Percentiles rank a stretch among this genome's conserved stretches.
Conservation (phyloP, 2,329 filamentous ascomycete genomes). For the Penicillium sp. region DNA sequence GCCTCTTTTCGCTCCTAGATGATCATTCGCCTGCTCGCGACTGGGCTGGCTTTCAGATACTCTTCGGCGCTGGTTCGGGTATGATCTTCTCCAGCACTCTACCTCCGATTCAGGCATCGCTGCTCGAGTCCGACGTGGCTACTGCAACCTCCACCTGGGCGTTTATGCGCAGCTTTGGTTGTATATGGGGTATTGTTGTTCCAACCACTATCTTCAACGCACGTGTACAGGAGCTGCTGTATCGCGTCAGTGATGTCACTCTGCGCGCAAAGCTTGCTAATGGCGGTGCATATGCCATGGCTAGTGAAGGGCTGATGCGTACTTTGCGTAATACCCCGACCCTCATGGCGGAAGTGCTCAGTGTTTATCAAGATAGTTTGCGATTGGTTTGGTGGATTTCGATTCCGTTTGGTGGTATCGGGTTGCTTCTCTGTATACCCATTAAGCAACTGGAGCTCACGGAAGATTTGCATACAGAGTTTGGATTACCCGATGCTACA, state of each 20-base stretch:
- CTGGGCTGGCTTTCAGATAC: slow-evolving; percentile 33
- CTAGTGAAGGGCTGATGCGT: slow-evolving; percentile 7
- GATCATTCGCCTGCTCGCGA: slow-evolving; percentile 21
- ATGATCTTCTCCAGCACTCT: slow-evolving; percentile 25
- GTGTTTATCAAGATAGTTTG: slow-evolving; percentile 35
- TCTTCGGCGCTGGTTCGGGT: slow-evolving; percentile 27
- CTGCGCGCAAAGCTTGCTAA: slow-evolving; percentile 9
- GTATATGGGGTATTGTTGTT: slow-evolving; percentile 32
- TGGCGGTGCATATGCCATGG: slow-evolving; percentile 25
- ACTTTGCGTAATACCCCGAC: background rate
- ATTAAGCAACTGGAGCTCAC: slow-evolving; percentile 29
- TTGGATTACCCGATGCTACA: slow-evolving; percentile 47
- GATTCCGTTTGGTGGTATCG: slow-evolving; percentile 31
- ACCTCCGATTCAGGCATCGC: slow-evolving; percentile 29
- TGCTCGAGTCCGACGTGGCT: slow-evolving; percentile 30
- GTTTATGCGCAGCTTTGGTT: slow-evolving; percentile 33
- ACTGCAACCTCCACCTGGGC: slow-evolving; percentile 27
- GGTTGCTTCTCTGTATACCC: slow-evolving; percentile 33
- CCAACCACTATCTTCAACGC: slow-evolving; percentile 33
- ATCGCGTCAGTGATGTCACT: slow-evolving; percentile 10
- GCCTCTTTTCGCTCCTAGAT: slow-evolving; percentile 28
- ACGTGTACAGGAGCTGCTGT: slow-evolving; percentile 15
- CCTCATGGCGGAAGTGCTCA: slow-evolving; percentile 27
- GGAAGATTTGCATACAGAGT: background rate
- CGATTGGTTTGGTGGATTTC: slow-evolving; percentile 40